phyloP scores from a whole-genome alignment of 2,329 filamentous ascomycete species.

The Beauveria rudraprayagi region DNA sequence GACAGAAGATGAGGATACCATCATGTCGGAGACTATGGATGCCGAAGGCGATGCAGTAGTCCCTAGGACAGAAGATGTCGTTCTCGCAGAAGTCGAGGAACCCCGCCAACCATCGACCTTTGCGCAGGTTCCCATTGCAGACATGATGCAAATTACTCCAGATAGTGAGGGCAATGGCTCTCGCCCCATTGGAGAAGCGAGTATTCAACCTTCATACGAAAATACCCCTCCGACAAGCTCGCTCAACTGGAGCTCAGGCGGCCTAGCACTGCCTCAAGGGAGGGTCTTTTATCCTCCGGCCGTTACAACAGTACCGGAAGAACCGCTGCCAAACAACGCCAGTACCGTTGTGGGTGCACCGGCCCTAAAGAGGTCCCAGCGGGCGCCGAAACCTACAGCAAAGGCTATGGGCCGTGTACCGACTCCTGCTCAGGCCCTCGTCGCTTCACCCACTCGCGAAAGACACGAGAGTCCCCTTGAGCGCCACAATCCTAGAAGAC shows the following conservation, averaged over 20 bases:
- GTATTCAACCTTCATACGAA: background rate
- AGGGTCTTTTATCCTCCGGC: slow-evolving; percentile 15
- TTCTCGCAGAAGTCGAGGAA: background rate
- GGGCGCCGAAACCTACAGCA: background rate
- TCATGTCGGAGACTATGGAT: slow-evolving; percentile 6
- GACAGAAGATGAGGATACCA: slow-evolving; percentile 14
- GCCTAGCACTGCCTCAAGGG: slow-evolving; percentile 16
- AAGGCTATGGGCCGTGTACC: background rate
- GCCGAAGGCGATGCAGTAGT: slow-evolving; percentile 11
- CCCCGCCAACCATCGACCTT: background rate
- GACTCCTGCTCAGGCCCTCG: background rate
- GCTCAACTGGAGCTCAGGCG: background rate
- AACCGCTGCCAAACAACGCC: slow-evolving; percentile 1
- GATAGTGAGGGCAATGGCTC: slow-evolving; percentile 4
- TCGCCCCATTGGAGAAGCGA: slow-evolving; percentile 3
- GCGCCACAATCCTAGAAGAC: slow-evolving; percentile 8
- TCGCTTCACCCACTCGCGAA: background rate
- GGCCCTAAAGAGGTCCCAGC: background rate
- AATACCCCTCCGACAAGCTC: background rate
- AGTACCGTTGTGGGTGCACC: background rate
- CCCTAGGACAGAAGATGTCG: background rate
- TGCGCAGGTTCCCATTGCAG: background rate
- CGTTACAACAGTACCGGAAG: background rate
- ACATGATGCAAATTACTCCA: slow-evolving; percentile 6
- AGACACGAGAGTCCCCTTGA: slow-evolving; percentile 10